Conservation (phyloP, 768 basidiomycete species). For the Pisolithus orientalis region DNA sequence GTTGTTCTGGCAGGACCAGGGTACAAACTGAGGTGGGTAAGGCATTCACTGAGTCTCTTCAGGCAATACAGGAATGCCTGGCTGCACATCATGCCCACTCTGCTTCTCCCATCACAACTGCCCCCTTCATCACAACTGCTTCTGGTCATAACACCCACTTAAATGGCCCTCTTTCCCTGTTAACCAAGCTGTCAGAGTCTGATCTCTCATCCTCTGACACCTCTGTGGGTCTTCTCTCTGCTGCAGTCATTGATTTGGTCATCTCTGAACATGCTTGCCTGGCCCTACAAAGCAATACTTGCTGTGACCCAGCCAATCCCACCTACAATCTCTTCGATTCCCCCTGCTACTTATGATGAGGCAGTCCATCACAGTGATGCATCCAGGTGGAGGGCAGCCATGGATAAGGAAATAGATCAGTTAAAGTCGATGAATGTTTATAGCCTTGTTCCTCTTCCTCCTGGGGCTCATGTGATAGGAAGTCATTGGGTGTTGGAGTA, state of each 20-base stretch:
- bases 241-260: slow-evolving; percentile 4
- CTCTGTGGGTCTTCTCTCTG: background rate
- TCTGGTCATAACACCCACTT: no score
- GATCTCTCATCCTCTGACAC: background rate
- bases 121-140: background rate
- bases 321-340: background rate
- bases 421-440: no score
- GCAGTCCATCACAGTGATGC: background rate
- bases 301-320: background rate
- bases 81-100: background rate
- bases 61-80: background rate
- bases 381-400: background rate
- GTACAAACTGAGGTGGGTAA: background rate
- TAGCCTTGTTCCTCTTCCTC: no score
- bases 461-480: no score
- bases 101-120: background rate
- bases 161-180: background rate
- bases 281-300: background rate
- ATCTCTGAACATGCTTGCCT: slow-evolving; percentile 1
- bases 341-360: background rate
- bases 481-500: no score
- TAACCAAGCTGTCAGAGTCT: background rate
- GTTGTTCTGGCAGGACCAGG: background rate
- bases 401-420: background rate
- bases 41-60: background rate